Conservation (phyloP, 345 rosid species). For the Psidium guajava region DNA sequence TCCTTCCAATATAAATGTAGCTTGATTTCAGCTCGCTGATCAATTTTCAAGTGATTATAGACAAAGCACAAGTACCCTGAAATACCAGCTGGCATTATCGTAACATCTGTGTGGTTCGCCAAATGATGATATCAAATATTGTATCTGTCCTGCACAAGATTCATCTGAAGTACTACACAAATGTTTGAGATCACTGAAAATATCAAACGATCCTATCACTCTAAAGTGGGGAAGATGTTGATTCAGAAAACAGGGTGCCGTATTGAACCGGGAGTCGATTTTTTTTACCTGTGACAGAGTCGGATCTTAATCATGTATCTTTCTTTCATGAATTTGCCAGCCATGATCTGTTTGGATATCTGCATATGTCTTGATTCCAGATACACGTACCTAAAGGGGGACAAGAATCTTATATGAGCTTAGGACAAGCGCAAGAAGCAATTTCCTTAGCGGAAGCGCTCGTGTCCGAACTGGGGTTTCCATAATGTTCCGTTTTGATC, state of each 20-base stretch:
- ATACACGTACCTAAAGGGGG: neutral
- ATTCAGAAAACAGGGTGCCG: neutral
- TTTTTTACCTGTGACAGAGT: neutral
- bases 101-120: neutral
- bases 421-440: neutral
- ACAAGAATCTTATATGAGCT: neutral
- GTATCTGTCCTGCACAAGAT: accelerated
- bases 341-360: neutral
- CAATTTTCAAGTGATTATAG: neutral
- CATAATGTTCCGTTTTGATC: neutral
- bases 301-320: neutral
- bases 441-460: neutral
- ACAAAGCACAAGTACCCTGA: neutral
- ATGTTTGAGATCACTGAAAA: neutral
- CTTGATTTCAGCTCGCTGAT: neutral
- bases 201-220: too few relatives aligned
- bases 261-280: neutral
- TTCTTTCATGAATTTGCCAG: neutral
- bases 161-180: neutral
- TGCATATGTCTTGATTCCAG: neutral
- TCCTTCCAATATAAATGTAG: neutral
- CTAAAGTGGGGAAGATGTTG: neutral
- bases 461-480: neutral
- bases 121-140: neutral
- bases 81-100: neutral